Evolutionary conservation across 108 stramenopile species (phyloP), one percentile per base, ranked within the genome.

Genomic region (Cylindrotheca closterium): DNA sequence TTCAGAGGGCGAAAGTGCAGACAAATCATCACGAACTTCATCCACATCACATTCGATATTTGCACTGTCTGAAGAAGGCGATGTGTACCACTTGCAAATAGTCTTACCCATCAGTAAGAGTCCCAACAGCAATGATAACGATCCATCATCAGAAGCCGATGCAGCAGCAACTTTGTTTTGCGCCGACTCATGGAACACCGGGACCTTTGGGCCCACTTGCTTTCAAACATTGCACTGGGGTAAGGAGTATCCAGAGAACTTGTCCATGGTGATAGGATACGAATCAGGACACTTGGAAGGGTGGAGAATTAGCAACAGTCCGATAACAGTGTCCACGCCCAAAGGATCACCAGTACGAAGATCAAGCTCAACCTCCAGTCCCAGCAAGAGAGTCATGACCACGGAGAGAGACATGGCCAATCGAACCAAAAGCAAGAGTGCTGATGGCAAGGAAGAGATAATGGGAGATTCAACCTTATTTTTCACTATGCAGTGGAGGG

Each of bases 51-150:
- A 22, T 5, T 28, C 7, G 4, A 27, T 55, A 27, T 27, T 55
- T 25, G 55, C 55, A 19, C 21, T 58, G 34, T 58, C 58, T 2
- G 58, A 18, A 21, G 58, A 58, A 58, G 58, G 58, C 37, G 30
- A 58, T 37, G 34, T 58, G 8, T 23, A 58, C 32, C 31, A 58
- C 12, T n/a, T n/a, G n/a, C n/a, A n/a, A n/a, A n/a, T n/a, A n/a
- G n/a, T n/a, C n/a, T n/a, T n/a, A n/a, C n/a, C n/a, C n/a, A n/a
- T n/a, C n/a, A n/a, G n/a, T n/a, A n/a, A n/a, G n/a, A n/a, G n/a
- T n/a, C n/a, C n/a, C n/a, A n/a, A n/a, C n/a, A n/a, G n/a, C n/a
- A n/a, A n/a, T n/a, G n/a, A n/a, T n/a, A n/a, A n/a, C n/a, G n/a
- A n/a, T n/a, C n/a, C n/a, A n/a, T n/a, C n/a, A n/a, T n/a, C n/a